Evolutionary conservation across 495 filamentous ascomycete genomes (phyloP), one percentile per base, ranked within the genome.

Genomic region (Amphirosellinia nigrospora): DNA sequence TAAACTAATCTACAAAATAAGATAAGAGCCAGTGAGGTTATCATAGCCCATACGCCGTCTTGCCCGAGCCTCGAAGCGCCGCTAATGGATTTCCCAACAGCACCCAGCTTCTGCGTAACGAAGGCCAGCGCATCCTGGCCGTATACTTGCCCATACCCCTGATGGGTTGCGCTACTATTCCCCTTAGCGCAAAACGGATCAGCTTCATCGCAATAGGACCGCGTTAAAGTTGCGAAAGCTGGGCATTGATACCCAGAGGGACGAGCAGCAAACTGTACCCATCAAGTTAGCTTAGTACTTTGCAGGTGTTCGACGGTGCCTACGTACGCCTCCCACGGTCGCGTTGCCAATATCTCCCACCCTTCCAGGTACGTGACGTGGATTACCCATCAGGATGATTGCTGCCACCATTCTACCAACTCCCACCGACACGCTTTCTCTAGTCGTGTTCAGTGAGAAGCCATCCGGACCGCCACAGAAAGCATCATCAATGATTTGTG

Each of bases 161-260:
- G 82, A 70, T 90, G 88, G 1, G 83, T 85, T 19, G 79, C 81
- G 0, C 79, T 78, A 66, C 86, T 78, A 65, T 79, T 86, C 32
- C 88, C 88, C 52, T 86, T 88, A 69, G 85, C 86, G 78, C 88
- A 90, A 73, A 88, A 89, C 7, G 87, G 88, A 74, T 90, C 88
- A 1, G 83, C 72, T 11, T 84, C 75, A 71, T 90, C 88, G 73
- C 88, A 90, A 77, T 89, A 89, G 0, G 84, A 83, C 72, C 87
- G 77, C 34, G 89, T 86, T 67, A 83, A 84, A 56, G 70, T 72
- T 21, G 84, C 83, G 34, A 85, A 87, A 19, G 78, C 78, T 0
- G 82, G 80, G 73, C 88, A 89, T 52, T 50, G 74, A 67, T 86
- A 89, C 13, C 85, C 86, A 15, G 74, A 75, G 0, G 87, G 86